These are phyloP conservation scores for Colletotrichum sp. DNA, from an alignment of 2,329 filamentous ascomycete genomes.

Conservation along the genomic window DNA sequence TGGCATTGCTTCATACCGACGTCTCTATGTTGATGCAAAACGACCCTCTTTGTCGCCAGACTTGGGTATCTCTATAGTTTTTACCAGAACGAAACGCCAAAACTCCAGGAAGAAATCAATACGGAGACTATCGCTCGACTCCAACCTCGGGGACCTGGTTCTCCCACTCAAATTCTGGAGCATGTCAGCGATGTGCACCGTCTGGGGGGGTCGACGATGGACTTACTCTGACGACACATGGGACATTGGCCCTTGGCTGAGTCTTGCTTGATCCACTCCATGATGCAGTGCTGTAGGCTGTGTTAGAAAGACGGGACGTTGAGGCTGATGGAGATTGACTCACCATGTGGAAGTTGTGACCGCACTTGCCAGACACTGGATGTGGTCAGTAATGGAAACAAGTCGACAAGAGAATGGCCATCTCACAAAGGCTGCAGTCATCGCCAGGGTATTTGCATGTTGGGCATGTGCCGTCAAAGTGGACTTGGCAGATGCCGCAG, in stretches of 20 bases:
- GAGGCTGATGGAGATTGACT: slow-evolving; percentile 24
- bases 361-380: slow-evolving; percentile 92
- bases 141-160: slow-evolving; percentile 38
- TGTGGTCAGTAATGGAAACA: background rate
- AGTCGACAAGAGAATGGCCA: background rate
- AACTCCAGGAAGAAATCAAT: slow-evolving; percentile 14
- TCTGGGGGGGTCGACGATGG: background rate
- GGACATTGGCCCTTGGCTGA: slow-evolving; percentile 92
- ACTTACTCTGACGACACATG: slow-evolving; percentile 93
- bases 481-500: slow-evolving; percentile 96
- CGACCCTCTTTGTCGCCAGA: background rate
- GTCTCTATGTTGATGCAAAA: background rate
- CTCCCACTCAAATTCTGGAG: slow-evolving; percentile 45
- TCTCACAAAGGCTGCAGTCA: slow-evolving; percentile 87
- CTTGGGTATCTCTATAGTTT: slow-evolving; percentile 14
- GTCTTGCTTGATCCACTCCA: slow-evolving; percentile 95
- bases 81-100: slow-evolving; percentile 6
- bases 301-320: slow-evolving; percentile 21
- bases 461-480: slow-evolving; percentile 97
- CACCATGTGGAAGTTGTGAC: slow-evolving; percentile 98
- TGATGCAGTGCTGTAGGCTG: slow-evolving; percentile 80
- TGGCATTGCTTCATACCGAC: background rate
- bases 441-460: slow-evolving; percentile 98
- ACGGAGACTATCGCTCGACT: slow-evolving; percentile 1
- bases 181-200: background rate